Percentiles rank a stretch among this genome's conserved stretches.
Conservation (phyloP, 2,329 filamentous ascomycete genomes). For the Monilinia polystroma region DNA sequence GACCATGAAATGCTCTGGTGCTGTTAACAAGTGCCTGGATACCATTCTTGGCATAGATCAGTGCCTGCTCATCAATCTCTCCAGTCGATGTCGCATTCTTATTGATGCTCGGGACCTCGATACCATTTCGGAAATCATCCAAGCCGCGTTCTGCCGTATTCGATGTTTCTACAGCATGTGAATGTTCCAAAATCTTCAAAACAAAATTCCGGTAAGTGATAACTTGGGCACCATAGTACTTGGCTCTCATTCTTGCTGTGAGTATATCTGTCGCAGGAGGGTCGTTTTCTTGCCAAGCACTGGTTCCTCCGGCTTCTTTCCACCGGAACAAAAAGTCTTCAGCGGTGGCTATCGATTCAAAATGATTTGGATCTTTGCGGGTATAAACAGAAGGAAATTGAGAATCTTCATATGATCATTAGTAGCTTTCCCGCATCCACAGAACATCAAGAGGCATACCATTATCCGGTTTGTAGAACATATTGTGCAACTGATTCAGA, state of each 20-base stretch:
- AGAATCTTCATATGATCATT: conserved; percentile 33
- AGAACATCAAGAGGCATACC: conserved; percentile 26
- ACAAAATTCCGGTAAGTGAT: conserved; percentile 83
- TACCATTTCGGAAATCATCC: conserved; percentile 32
- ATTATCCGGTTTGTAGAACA: conserved; percentile 39
- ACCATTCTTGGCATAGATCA: conserved; percentile 53
- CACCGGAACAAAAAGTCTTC: conserved; percentile 34
- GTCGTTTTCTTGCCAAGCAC: conserved; percentile 58
- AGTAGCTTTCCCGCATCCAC: conserved; percentile 49
- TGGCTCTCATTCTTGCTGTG: conserved; percentile 78
- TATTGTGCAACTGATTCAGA: conserved; percentile 59
- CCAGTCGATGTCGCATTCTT: conserved; percentile 40
- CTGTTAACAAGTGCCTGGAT: conserved; percentile 73
- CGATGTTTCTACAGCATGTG: conserved; percentile 29
- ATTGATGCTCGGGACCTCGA: conserved; percentile 42
- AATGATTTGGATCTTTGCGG: conserved; percentile 39
- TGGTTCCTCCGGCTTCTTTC: conserved; percentile 24
- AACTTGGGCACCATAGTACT: conserved; percentile 90
- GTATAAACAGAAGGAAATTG: conserved; percentile 29
- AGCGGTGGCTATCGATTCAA: conserved; percentile 49
- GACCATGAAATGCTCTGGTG: conserved; percentile 75
- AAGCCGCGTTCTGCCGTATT: conserved; percentile 26
- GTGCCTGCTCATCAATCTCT: conserved; percentile 47
- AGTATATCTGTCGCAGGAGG: conserved; percentile 74
- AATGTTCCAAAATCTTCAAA: conserved; percentile 51